Evolutionary conservation across 1,139 yeast genomes (phyloP), one percentile per base, ranked within the genome.

Genomic region (Debaryomyces subglobosus): DNA sequence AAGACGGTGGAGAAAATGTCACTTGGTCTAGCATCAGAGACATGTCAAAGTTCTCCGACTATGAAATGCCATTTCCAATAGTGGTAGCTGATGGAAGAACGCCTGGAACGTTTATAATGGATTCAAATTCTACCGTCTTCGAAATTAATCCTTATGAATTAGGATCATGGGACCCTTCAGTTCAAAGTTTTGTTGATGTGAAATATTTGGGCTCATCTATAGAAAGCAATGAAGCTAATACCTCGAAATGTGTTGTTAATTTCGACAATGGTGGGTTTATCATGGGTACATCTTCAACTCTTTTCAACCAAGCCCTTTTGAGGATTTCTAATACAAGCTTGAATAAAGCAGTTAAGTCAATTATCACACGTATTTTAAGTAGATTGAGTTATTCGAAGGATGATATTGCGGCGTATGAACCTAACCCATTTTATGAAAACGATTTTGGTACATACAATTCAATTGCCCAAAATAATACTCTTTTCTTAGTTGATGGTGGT

Each of bases 401-500:
- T 43, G 80, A 75, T 50, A 68, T 75, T 42, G 80, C 80, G 0
- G 53, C 65, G 8, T 75, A 73, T 56, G 49, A 55, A 8, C 80
- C 80, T 12, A 75, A 75, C 51, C 80, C 80, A 6, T 75, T 74
- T 55, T 59, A 55, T 43, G 54, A 60, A 3, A 52, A 56, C n/a
- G 54, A 55, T 5, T 53, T 43, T 25, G 65, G 68, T 6, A 43
- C 50, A 20, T 38, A 46, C n/a, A 52, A 50, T 6, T 56, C 58
- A 45, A 64, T 76, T 49, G 53, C 65, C 45, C 47, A 58, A 45
- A 62, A 65, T 58, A 74, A 77, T 5, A 70, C 79, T 3, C 73
- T 91, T 39, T 80, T 69, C 60, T 74, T 90, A 51, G 92, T 85
- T n/a, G 97, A 91, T 63, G 97, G 97, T 51, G 96, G 97, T 55